Conservation (phyloP, 2,329 filamentous ascomycete genomes). For the Fusarium scirpi region DNA sequence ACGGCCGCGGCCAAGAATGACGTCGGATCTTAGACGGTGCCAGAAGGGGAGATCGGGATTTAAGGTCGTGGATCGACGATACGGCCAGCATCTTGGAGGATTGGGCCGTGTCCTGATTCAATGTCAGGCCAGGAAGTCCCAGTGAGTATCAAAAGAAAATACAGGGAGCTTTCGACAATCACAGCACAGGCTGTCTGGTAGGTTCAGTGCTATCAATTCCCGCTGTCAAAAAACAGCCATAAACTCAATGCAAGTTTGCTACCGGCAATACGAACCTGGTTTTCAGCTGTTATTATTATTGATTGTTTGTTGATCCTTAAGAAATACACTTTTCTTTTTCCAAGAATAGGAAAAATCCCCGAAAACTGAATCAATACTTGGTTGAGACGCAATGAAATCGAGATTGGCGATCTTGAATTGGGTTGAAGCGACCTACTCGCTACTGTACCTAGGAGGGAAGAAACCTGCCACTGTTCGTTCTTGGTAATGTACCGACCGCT, state of each 20-base stretch:
- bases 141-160: slow-evolving; percentile 1
- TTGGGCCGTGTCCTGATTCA: slow-evolving; percentile 16
- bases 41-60: slow-evolving; percentile 40
- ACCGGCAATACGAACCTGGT: slow-evolving; percentile 1
- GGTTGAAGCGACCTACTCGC: not conserved
- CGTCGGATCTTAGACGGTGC: slow-evolving; percentile 41
- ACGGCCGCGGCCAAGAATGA: slow-evolving; percentile 40
- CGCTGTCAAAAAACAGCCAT: slow-evolving; percentile 1
- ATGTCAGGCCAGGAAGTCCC: slow-evolving; percentile 12
- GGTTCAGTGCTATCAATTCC: slow-evolving; percentile 1
- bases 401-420: slow-evolving; percentile 43
- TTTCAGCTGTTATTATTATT: slow-evolving; percentile 12
- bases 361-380: slow-evolving; percentile 27
- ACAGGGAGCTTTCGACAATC: slow-evolving; percentile 8
- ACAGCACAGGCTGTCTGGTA: not conserved
- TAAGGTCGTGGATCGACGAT: slow-evolving; percentile 47
- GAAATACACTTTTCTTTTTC: slow-evolving; percentile 13
- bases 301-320: slow-evolving; percentile 16
- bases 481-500: slow-evolving; percentile 6
- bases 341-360: slow-evolving; percentile 37
- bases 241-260: slow-evolving; percentile 24
- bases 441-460: too few relatives aligned
- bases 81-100: slow-evolving; percentile 5
- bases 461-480: slow-evolving; percentile 21
- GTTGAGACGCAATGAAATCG: slow-evolving; percentile 39